Evolutionary conservation across 768 basidiomycete genomes (phyloP), one percentile per base, ranked within the genome.

Genomic region (Cystobasidium tubakii): DNA sequence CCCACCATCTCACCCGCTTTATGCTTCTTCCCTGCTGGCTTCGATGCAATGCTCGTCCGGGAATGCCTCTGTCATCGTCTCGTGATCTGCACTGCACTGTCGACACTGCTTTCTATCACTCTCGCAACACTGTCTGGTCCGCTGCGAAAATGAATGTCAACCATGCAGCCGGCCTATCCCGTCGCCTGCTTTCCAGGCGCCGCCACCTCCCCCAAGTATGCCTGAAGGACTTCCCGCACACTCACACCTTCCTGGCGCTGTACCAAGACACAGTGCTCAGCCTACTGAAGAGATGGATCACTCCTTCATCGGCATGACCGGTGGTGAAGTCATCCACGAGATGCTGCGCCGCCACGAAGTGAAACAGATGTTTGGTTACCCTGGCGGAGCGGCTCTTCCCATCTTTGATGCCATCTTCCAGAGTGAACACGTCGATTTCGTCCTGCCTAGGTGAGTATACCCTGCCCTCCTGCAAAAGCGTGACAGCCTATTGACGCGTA

Each of bases 381-480:
- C 95, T 9, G 94, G 63, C 4, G 78, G 78, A 36, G 96, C 95
- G 50, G 97, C 98, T 82, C 87, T 98, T 42, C 96, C 95, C 75
- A 96, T 99, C n/a, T 99, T 97, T 82, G 95, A 99, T 81, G 96
- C 96, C 81, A 99, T 98, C 82, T 90, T 97, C 85, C 89, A 95
- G 81, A 95, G 92, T 7, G 86, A 88, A 12, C 66, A 67, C 31
- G 39, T 67, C 19, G 66, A 67, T 15, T 67, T 67, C 29, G 66
- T 67, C n/a, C 31, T 67, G 87, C 46, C 46, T n/a, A 50, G 46
- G 46, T 50, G 21, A 50, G 46, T 50, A 9, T 50, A 3, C 4
- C 46, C 21, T 15, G 7, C n/a, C 10, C 15, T 12, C 4, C 21
- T 19, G 46, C 7, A 17, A 21, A 7, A 12, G 7, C 10, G 15